Evolutionary conservation across 2,329 filamentous ascomycete species (phyloP).

Genomic region (Boeremia exigua): DNA sequence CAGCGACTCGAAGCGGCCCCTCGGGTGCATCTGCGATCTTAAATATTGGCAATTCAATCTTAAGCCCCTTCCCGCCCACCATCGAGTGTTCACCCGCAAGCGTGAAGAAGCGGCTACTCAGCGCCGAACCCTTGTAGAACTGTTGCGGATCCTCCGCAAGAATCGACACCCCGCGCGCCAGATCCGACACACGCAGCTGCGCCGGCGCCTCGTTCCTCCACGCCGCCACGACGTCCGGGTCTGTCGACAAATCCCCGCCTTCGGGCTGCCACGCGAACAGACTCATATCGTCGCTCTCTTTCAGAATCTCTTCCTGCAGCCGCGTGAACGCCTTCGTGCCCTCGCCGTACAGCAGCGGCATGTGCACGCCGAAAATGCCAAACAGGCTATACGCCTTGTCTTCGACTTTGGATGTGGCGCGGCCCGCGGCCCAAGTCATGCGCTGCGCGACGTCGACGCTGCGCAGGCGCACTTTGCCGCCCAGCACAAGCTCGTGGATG

Average conservation of each 20-base stretch:
- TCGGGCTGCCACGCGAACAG: neutral
- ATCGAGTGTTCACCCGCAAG: neutral
- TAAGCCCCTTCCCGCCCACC: neutral
- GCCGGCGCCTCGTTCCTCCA: neutral
- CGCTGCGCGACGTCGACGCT: conserved; percentile 9
- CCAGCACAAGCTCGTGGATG: neutral
- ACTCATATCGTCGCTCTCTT: neutral
- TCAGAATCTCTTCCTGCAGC: neutral
- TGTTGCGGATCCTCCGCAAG: neutral
- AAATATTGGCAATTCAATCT: neutral
- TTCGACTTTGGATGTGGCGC: conserved; percentile 18
- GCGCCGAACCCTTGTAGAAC: neutral
- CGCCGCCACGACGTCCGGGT: neutral
- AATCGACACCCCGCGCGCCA: neutral
- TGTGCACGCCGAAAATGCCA: conserved; percentile 22
- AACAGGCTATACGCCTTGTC: conserved; percentile 10
- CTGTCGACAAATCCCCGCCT: neutral
- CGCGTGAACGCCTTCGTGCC: neutral
- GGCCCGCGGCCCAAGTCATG: conserved; percentile 14
- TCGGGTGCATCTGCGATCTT: neutral
- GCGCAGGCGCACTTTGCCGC: neutral
- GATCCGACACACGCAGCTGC: neutral
- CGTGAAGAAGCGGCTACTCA: neutral
- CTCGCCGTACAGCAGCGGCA: neutral
- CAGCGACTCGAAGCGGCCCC: neutral